These are phyloP conservation scores for Dendrocalamus latiflorus DNA, from an alignment of 202 grass and related monocot species.

Conservation along the genomic window DNA sequence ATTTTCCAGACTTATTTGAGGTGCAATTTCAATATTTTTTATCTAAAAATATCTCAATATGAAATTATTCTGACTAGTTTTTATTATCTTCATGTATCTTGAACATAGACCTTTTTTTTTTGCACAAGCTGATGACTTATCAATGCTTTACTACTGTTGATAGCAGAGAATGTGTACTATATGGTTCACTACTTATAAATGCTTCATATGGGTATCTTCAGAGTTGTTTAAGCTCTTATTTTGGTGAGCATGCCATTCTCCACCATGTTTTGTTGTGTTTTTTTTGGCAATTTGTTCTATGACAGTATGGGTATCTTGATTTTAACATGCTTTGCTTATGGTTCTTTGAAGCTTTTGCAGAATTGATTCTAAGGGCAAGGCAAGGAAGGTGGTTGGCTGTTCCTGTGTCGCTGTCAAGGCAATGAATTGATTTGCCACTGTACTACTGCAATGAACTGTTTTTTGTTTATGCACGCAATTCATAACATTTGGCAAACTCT, in stretches of 20 bases:
- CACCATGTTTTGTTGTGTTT: not conserved
- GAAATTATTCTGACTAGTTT: too few species aligned
- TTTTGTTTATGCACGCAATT: not conserved
- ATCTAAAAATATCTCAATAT: too few species aligned
- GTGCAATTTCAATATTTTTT: too few species aligned
- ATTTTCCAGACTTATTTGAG: too few species aligned
- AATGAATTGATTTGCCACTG: not conserved
- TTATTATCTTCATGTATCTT: too few species aligned
- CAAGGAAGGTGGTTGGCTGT: slow-evolving; percentile 58
- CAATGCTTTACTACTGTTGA: too few species aligned
- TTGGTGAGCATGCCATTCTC: not conserved
- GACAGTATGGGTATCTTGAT: not conserved
- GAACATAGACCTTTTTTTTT: too few species aligned
- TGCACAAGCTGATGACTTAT: too few species aligned
- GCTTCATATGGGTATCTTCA: not conserved
- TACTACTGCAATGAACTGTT: not conserved
- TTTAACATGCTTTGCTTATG: not conserved
- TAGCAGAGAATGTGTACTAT: too few species aligned
- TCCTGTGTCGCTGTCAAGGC: slow-evolving; percentile 70
- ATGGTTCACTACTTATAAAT: too few species aligned
- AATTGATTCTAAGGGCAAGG: slow-evolving; percentile 57
- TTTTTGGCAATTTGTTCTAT: not conserved
- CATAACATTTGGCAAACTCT: not conserved
- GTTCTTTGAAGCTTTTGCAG: slow-evolving; percentile 46
- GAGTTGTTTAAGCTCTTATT: not conserved